Conservation (phyloP, 2,329 filamentous ascomycete genomes). For the Talaromyces islandicus region DNA sequence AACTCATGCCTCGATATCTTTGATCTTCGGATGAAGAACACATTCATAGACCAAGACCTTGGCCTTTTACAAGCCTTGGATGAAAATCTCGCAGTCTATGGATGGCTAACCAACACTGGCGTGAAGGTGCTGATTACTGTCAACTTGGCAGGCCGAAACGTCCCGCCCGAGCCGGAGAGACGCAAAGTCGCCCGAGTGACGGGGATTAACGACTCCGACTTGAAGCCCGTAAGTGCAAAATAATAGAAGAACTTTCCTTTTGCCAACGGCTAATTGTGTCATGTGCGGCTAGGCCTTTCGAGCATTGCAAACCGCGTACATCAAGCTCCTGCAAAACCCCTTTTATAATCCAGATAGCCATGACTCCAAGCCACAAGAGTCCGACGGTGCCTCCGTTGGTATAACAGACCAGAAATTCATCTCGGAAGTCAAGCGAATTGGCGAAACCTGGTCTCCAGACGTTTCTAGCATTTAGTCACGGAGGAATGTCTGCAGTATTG, state of each 20-base stretch:
- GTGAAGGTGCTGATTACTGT: constrained; percentile 86
- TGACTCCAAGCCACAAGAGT: constrained; percentile 50
- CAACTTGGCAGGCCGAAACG: constrained; percentile 73
- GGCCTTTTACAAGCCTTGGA: constrained; percentile 90
- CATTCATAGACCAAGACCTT: constrained; percentile 73
- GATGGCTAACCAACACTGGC: constrained; percentile 93
- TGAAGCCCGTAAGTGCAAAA: constrained; percentile 62
- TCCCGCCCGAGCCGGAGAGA: constrained; percentile 27
- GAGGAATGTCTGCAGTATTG: neutral
- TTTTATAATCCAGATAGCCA: constrained; percentile 91
- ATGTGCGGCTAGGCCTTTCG: constrained; percentile 61
- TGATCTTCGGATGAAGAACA: constrained; percentile 71
- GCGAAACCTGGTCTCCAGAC: constrained; percentile 76
- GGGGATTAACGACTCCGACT: constrained; percentile 75
- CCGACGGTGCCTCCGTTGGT: constrained; percentile 48
- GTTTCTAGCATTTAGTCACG: constrained; percentile 50
- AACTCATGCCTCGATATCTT: constrained; percentile 92
- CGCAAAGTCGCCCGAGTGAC: constrained; percentile 41
- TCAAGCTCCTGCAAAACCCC: constrained; percentile 81
- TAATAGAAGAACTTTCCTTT: neutral
- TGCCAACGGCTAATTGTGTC: constrained; percentile 9
- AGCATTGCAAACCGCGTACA: constrained; percentile 88
- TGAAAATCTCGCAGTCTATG: constrained; percentile 87
- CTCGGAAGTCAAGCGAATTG: constrained; percentile 77
- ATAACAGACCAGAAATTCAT: constrained; percentile 79